phyloP scores from a whole-genome alignment of 2,329 filamentous ascomycete species.

The Coniochaeta sp. region DNA sequence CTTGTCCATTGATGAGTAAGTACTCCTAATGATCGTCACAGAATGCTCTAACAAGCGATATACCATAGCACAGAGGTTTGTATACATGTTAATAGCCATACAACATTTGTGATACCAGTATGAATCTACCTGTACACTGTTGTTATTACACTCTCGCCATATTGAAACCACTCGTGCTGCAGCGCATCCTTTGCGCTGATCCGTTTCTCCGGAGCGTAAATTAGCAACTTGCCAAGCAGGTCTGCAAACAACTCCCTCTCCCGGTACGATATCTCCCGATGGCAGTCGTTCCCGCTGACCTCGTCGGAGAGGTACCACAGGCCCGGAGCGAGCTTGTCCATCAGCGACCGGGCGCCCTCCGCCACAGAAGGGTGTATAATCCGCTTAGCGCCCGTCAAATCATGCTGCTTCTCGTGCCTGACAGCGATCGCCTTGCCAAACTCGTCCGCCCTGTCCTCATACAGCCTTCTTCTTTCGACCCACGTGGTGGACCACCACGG shows the following conservation, averaged over 20 bases:
- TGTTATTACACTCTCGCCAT: not conserved
- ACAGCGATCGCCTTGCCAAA: not conserved
- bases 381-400: not conserved
- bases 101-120: no score
- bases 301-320: not conserved
- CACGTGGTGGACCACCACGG: slow-evolving; percentile 4
- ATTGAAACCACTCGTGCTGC: not conserved
- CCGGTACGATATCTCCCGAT: not conserved
- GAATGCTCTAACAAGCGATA: no score
- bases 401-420: not conserved
- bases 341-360: not conserved
- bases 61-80: no score
- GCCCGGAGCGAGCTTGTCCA: not conserved
- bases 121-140: no score
- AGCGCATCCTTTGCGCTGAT: not conserved
- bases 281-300: not conserved
- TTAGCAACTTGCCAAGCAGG: not conserved
- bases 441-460: not conserved
- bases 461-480: not conserved
- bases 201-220: not conserved
- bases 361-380: not conserved
- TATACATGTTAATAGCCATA: no score
- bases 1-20: no score
- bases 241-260: not conserved
- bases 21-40: no score